Percentiles rank a stretch among this genome's conserved stretches.
Evolutionary conservation across 805 yeast genomes (phyloP).

Genomic region (Starmerella etchellsii): DNA sequence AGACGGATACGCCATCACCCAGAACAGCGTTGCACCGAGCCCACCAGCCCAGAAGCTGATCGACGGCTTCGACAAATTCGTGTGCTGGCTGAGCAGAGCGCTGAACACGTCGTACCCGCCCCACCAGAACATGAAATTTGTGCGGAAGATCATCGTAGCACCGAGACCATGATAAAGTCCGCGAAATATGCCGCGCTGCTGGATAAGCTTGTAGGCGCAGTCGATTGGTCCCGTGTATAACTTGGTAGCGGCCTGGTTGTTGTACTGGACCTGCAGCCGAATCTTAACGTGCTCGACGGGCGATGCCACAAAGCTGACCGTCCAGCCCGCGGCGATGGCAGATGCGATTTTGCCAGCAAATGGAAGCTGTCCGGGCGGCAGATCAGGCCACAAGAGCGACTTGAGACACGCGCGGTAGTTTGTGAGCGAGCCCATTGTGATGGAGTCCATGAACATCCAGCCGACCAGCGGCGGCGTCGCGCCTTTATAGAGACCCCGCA

Average conservation of each 20-base stretch:
- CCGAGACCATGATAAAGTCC: conserved; percentile 71
- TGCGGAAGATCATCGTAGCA: conserved; percentile 79
- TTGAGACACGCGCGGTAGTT: conserved; percentile 58
- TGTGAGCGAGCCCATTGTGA: conserved; percentile 77
- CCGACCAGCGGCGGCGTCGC: conserved; percentile 88
- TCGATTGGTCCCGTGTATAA: conserved; percentile 69
- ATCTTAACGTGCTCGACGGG: conserved; percentile 87
- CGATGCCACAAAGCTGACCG: conserved; percentile 90
- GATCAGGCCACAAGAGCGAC: conserved; percentile 47
- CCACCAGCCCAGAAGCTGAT: conserved; percentile 92
- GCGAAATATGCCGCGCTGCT: conserved; percentile 43
- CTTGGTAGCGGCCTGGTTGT: conserved; percentile 51
- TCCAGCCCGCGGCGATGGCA: conserved; percentile 71
- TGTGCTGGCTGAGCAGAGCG: conserved; percentile 49
- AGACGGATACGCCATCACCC: conserved; percentile 80
- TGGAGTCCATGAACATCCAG: conserved; percentile 88
- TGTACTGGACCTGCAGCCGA: conserved; percentile 79
- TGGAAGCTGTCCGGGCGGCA: conserved; percentile 43
- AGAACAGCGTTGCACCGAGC: conserved; percentile 61
- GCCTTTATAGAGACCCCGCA: conserved; percentile 72
- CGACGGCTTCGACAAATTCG: conserved; percentile 51
- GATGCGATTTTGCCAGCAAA: conserved; percentile 63
- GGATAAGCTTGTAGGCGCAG: conserved; percentile 34
- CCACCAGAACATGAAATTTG: conserved; percentile 88
- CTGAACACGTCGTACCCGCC: conserved; percentile 78